phyloP scores from a whole-genome alignment of 805 yeast species.

The Lipomyces japonicus region DNA sequence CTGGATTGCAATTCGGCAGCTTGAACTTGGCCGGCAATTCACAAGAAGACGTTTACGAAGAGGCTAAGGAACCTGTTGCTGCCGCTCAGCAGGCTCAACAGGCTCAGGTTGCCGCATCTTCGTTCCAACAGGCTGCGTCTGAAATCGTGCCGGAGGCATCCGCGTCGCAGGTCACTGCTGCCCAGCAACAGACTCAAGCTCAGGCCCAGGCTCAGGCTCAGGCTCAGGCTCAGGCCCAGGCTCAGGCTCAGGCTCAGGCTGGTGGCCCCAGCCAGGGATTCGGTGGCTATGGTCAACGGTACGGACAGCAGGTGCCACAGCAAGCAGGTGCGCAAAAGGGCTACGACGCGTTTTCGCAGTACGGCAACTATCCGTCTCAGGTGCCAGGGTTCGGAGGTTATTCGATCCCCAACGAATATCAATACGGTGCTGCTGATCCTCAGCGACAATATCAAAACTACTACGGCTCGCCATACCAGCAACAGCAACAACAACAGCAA shows the following conservation, averaged over 20 bases:
- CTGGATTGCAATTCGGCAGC: constrained; percentile 64
- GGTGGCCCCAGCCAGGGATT: too few relatives aligned
- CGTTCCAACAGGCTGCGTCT: background rate
- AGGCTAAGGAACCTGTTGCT: constrained; percentile 5
- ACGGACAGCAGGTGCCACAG: constrained; percentile 18
- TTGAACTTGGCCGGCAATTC: constrained; percentile 39
- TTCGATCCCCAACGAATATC: constrained; percentile 25
- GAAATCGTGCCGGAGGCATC: constrained; percentile 1
- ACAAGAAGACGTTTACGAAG: constrained; percentile 15
- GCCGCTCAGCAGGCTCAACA: background rate
- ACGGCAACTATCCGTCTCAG: constrained; percentile 24
- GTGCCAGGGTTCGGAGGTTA: constrained; percentile 28
- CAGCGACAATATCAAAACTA: constrained; percentile 27
- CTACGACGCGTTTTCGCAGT: constrained; percentile 30
- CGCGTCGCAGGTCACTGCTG: background rate
- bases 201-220: constrained; percentile 2
- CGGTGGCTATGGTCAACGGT: constrained; percentile 22
- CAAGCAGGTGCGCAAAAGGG: constrained; percentile 20
- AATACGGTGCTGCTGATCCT: constrained; percentile 27
- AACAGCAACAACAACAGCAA: background rate
- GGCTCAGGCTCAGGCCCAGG: constrained; percentile 11
- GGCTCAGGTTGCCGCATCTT: background rate
- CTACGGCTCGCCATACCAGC: constrained; percentile 25
- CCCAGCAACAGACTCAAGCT: constrained; percentile 1
- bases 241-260: constrained; percentile 21